Evolutionary conservation across 768 basidiomycete genomes (phyloP), one percentile per base, ranked within the genome.

Genomic region (Suillus subaureus): DNA sequence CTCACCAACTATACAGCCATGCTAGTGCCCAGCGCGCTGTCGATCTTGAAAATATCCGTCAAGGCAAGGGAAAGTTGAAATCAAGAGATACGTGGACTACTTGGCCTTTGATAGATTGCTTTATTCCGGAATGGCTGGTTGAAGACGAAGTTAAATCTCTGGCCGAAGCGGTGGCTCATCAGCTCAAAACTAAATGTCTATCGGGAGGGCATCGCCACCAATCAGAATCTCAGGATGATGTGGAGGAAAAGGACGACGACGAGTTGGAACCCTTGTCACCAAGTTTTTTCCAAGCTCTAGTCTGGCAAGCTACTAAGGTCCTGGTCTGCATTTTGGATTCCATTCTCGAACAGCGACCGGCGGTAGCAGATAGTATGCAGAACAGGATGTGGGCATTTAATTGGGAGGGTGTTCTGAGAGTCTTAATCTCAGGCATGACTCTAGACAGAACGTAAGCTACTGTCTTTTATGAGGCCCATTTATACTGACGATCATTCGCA

Each of bases 21-120:
- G 67, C 69, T 3, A 55, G 64, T 43, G 55, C 57, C 16, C 61
- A 60, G 35, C 61, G 31, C 11, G n/a, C 3, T 13, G 31, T 42
- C 23, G 39, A 58, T 23, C 71, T 69, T 66, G 74, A 71, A 47
- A 70, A 70, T 16, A 72, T 76, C 21, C 72, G 75, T 31, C 72
- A 73, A 21, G 73, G 71, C n/a, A 70, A 67, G 35, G 69, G 73
- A 6, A 70, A 69, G 56, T 16, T 43, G 28, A 61, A 26, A 1
- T 63, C 58, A 6, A 31, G 72, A 71, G 85, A 89, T 69, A 79
- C 78, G 0, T 93, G 90, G 91, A 92, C 91, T 0, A 81, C 87
- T 8, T 94, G 92, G 92, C 92, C 92, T 1, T 82, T 93, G 61
- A 82, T 87, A 21, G 90, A 93, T 69, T 83, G 91, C 18, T 79